Conservation (phyloP, 306 rosid species). For the Lathyrus oleraceus region DNA sequence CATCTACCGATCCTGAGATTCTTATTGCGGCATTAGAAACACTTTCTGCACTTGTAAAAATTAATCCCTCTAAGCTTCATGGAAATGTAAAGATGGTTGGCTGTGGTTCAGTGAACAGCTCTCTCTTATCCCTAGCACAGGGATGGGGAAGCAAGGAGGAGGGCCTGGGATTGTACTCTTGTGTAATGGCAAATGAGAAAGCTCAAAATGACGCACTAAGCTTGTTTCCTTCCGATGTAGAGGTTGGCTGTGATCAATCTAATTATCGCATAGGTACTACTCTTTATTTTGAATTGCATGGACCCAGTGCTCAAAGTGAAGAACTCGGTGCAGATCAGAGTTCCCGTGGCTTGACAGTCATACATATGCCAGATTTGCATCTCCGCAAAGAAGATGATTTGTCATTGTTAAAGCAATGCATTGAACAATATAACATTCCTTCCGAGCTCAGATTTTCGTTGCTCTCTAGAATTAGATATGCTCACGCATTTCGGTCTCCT, state of each 20-base stretch:
- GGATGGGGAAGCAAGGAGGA: constrained; percentile 99
- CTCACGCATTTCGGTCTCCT: constrained; percentile 88
- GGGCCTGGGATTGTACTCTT: constrained; percentile 92
- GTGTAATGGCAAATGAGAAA: constrained; percentile 87
- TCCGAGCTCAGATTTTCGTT: constrained; percentile 79
- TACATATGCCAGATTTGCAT: constrained; percentile 88
- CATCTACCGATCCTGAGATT: constrained; percentile 95
- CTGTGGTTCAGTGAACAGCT: constrained; percentile 90
- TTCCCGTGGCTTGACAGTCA: constrained; percentile 60
- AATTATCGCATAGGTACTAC: constrained; percentile 79
- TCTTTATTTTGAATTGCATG: constrained; percentile 93
- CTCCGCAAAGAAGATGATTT: constrained; percentile 80
- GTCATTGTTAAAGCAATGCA: constrained; percentile 72
- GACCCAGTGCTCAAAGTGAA: constrained; percentile 51
- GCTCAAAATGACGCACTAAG: constrained; percentile 75
- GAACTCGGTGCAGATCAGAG: constrained; percentile 46
- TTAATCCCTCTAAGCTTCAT: constrained; percentile 96
- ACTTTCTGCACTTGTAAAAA: constrained; percentile 90
- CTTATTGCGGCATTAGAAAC: constrained; percentile 89
- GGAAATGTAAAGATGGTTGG: constrained; percentile 91
- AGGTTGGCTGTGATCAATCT: constrained; percentile 69
- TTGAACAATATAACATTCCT: constrained; percentile 73
- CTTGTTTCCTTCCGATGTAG: constrained; percentile 86
- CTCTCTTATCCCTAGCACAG: constrained; percentile 90
- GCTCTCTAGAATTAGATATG: constrained; percentile 95